Base-by-base conservation (phyloP, 2,329 filamentous ascomycete genomes). In the Neofusicoccum ribis region DNA sequence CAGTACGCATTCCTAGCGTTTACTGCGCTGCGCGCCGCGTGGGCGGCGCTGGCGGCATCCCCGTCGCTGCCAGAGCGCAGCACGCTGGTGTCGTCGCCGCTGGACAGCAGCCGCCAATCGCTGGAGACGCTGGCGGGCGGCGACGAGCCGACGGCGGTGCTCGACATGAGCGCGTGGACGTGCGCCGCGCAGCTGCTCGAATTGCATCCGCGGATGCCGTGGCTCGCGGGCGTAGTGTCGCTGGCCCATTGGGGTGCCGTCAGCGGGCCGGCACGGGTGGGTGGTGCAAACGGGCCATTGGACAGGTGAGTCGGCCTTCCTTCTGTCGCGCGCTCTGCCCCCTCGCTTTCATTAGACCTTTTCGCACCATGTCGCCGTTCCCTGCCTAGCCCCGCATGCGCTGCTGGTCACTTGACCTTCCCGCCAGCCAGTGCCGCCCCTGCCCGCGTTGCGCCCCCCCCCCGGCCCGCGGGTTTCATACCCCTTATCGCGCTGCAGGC, bases 181-280 rank as follows among this genome's bases (percentile, higher is more conserved):
- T 91, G 91, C 78, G 77, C 89, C 65, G 88, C 88, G 68, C 88
- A 87, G 76, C 78, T 96, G 68, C 79, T 93, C 70, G 88, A 93
- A 82, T 79, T 97, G 74, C 84, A 89, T 70, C 78, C 82, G 69
- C 91, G 92, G 78, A 96, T 97, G 92, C 94, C 94, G 68, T 98
- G 94, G 94, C 85, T 97, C 65, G 85, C 84, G 74, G 92, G 92
- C 74, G 81, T 86, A 70, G 77, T 95, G 67, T 90, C 91, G 65
- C 85, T 97, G 78, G 77, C 90, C 70, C 92, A 95, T 79, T 89
- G 91, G 83, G 84, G 88, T 70, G 84, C 88, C 72, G 79, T 94
- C 73, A 82, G 84, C 72, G 92, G 93, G 27, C 91, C 91, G 69
- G 91, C 92, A 72, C 86, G 80, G 79, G 78, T 96, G 69, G 92